phyloP scores from a whole-genome alignment of 352 stramenopile genomes.

The Globisporangium nagaii region DNA sequence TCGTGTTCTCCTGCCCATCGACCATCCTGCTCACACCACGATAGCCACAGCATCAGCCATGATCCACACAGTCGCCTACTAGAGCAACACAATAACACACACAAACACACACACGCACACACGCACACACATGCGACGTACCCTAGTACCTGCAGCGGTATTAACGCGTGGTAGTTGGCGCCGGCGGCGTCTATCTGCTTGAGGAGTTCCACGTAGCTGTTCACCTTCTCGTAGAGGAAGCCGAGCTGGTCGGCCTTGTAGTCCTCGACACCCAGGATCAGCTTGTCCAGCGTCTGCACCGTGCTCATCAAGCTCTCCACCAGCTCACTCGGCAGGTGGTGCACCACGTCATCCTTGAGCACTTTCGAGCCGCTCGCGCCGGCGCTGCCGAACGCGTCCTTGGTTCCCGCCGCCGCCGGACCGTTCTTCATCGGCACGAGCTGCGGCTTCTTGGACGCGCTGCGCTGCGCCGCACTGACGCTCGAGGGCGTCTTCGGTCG shows the following conservation, averaged over 20 bases:
- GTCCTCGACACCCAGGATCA: conserved; percentile 50
- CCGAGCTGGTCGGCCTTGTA: conserved; percentile 56
- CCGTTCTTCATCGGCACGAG: conserved; percentile 43
- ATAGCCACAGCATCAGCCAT: background rate
- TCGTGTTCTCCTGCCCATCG: conserved; percentile 43
- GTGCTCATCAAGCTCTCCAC: conserved; percentile 52
- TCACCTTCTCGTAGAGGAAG: conserved; percentile 51
- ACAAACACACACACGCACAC: too few relatives aligned
- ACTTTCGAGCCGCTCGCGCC: conserved; percentile 19
- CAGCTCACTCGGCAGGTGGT: conserved; percentile 46
- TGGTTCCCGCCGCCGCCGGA: background rate
- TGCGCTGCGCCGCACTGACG: conserved; percentile 14
- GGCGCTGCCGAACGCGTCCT: conserved; percentile 8
- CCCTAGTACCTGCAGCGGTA: conserved; percentile 57
- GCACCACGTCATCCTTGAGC: conserved; percentile 52
- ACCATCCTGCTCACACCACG: conserved; percentile 27
- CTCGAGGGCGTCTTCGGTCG: conserved; percentile 51
- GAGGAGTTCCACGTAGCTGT: conserved; percentile 58
- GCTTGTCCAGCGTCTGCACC: conserved; percentile 63
- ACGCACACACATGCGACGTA: too few relatives aligned
- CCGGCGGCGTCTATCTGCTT: conserved; percentile 36
- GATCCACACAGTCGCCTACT: background rate
- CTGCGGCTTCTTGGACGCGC: conserved; percentile 37
- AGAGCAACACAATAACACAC: too few relatives aligned
- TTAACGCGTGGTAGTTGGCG: conserved; percentile 45